phyloP scores from a whole-genome alignment of 306 rosid species.

The Mucuna pruriens region DNA sequence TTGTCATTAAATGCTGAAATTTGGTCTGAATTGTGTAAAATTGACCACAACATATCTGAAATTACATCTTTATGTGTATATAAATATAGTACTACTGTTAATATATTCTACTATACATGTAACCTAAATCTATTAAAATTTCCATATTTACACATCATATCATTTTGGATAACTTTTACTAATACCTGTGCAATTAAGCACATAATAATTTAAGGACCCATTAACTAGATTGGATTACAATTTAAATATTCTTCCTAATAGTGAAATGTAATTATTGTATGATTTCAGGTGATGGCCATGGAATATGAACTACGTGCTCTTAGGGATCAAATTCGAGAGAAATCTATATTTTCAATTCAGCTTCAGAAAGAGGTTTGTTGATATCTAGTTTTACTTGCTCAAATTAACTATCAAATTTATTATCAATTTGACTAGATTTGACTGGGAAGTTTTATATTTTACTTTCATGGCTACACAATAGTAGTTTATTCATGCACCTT shows the following conservation, averaged over 20 bases:
- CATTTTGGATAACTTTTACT: background rate
- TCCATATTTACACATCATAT: background rate
- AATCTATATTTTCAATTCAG: slow-evolving; percentile 70
- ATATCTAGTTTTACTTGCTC: slow-evolving; percentile 33
- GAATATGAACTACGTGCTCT: slow-evolving; percentile 89
- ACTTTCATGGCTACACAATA: background rate
- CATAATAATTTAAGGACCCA: slow-evolving; percentile 8
- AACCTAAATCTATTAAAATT: background rate
- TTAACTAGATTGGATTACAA: slow-evolving; percentile 1
- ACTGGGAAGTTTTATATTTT: slow-evolving; percentile 10
- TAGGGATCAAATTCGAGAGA: slow-evolving; percentile 88
- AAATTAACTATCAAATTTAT: background rate
- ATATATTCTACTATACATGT: background rate
- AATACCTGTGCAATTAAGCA: background rate
- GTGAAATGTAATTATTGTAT: slow-evolving; percentile 26
- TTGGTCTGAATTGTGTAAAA: slow-evolving; percentile 12
- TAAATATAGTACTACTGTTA: background rate
- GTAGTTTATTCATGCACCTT: background rate
- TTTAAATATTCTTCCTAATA: slow-evolving; percentile 22
- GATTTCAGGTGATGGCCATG: slow-evolving; percentile 86
- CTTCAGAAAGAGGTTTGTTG: slow-evolving; percentile 91
- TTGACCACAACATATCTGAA: slow-evolving; percentile 17
- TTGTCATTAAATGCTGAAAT: slow-evolving; percentile 23
- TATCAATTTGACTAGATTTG: slow-evolving; percentile 17
- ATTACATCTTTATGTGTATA: background rate